Percentiles rank a stretch among this genome's conserved stretches.
These are phyloP conservation scores for Chondrus crispus DNA, from an alignment of 23 red algal species.

Conservation along the genomic window DNA sequence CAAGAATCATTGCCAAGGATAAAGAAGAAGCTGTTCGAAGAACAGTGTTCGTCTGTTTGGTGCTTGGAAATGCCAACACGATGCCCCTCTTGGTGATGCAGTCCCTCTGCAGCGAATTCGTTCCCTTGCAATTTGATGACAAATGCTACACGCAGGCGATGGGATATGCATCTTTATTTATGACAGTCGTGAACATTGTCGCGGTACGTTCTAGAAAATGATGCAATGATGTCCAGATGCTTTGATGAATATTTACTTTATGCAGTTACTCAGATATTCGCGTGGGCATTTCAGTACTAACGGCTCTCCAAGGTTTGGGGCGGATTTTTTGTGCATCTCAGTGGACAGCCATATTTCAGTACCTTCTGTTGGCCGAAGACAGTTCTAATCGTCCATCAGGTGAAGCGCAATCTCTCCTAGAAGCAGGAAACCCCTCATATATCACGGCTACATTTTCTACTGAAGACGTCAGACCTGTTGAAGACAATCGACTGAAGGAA, in stretches of 20 bases:
- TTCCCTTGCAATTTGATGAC: not conserved
- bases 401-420: not conserved
- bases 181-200: conserved; percentile 43
- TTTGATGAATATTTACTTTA: too few relatives aligned
- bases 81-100: conserved; percentile 52
- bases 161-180: conserved; percentile 43
- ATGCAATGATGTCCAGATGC: too few relatives aligned
- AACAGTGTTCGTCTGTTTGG: conserved; percentile 29
- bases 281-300: too few relatives aligned
- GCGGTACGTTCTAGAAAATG: conserved; percentile 22
- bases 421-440: too few relatives aligned
- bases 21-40: conserved; percentile 40
- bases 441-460: too few relatives aligned
- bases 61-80: conserved; percentile 41
- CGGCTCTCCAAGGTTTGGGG: not conserved
- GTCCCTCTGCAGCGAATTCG: conserved; percentile 13
- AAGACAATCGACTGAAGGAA: not conserved
- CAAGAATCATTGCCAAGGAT: not conserved
- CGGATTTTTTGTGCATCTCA: not conserved
- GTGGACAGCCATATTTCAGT: conserved; percentile 45
- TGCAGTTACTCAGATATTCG: too few relatives aligned
- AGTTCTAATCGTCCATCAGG: not conserved
- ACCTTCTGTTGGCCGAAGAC: conserved; percentile 24
- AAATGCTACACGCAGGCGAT: conserved; percentile 20
- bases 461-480: too few relatives aligned